A percentile compares a stretch with the other conserved stretches of the same genome.
phyloP scores from a whole-genome alignment of 2,329 filamentous ascomycete genomes.

The Ophiocordyceps camponoti-leonardi region DNA sequence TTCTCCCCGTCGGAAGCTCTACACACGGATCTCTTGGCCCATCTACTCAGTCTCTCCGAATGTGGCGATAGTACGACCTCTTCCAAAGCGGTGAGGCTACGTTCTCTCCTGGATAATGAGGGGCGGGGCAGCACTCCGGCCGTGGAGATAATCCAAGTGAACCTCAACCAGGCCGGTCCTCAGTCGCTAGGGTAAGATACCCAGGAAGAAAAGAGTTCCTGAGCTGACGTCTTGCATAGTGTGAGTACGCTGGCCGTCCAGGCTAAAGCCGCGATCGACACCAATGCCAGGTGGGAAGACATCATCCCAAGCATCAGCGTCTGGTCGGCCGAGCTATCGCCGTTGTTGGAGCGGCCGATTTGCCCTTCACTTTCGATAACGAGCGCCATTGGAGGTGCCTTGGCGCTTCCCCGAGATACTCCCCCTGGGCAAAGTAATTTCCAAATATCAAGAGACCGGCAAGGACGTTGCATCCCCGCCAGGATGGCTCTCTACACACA shows the following conservation, averaged over 20 bases:
- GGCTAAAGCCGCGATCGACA: constrained; percentile 15
- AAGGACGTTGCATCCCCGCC: constrained; percentile 54
- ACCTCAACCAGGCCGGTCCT: constrained; percentile 29
- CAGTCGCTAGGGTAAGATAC: constrained; percentile 32
- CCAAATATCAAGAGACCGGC: constrained; percentile 38
- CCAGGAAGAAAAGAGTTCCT: not conserved
- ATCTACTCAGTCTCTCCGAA: constrained; percentile 36
- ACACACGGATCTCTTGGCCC: constrained; percentile 32
- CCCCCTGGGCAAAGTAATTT: constrained; percentile 5
- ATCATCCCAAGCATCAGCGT: constrained; percentile 45
- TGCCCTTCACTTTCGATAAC: constrained; percentile 56
- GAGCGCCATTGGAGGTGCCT: constrained; percentile 52
- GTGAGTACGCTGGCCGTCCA: constrained; percentile 36
- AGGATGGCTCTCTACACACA: constrained; percentile 58
- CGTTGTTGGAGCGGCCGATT: constrained; percentile 31
- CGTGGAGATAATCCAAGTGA: constrained; percentile 34
- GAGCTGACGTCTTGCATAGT: constrained; percentile 10
- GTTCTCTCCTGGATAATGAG: constrained; percentile 26
- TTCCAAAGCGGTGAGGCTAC: constrained; percentile 23
- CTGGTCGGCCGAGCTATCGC: constrained; percentile 48
- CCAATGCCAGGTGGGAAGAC: constrained; percentile 16
- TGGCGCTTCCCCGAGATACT: constrained; percentile 33
- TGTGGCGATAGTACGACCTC: constrained; percentile 21
- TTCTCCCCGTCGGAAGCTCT: constrained; percentile 25
- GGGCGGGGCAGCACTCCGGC: constrained; percentile 24